Percentiles rank a stretch among this genome's conserved stretches.
These are phyloP conservation scores for Westerdykella ornata DNA, from an alignment of 2,329 filamentous ascomycete species.

Conservation along the genomic window DNA sequence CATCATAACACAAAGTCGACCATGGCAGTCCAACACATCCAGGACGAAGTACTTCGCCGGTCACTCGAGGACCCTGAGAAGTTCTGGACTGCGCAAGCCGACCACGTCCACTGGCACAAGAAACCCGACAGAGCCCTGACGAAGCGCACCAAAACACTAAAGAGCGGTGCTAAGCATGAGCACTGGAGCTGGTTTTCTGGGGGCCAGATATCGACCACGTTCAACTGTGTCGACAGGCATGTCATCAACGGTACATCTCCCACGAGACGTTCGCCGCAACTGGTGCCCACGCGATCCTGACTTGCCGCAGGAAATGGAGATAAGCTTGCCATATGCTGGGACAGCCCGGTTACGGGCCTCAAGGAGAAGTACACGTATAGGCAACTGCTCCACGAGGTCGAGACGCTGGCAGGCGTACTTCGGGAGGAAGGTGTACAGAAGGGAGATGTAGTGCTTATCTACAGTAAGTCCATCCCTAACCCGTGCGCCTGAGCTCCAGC, in stretches of 20 bases:
- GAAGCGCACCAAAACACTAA: constrained; percentile 56
- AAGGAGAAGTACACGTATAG: constrained; percentile 70
- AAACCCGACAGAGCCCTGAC: constrained; percentile 59
- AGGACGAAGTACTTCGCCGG: constrained; percentile 45
- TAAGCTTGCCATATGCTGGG: constrained; percentile 72
- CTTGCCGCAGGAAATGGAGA: constrained; percentile 56
- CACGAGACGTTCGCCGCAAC: constrained; percentile 25
- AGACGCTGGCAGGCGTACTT: constrained; percentile 73
- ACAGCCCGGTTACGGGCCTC: constrained; percentile 71
- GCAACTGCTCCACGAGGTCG: constrained; percentile 70
- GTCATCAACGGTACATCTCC: constrained; percentile 50
- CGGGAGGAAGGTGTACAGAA: constrained; percentile 72
- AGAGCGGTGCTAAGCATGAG: constrained; percentile 56
- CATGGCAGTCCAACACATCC: constrained; percentile 25
- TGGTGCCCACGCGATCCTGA: not conserved
- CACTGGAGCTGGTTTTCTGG: constrained; percentile 88
- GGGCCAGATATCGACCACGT: constrained; percentile 83
- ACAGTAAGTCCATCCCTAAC: constrained; percentile 54
- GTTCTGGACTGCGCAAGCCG: constrained; percentile 72
- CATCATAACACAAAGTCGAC: not conserved
- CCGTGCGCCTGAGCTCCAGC: not conserved
- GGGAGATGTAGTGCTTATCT: constrained; percentile 83
- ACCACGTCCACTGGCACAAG: constrained; percentile 73
- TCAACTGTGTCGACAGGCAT: constrained; percentile 86
- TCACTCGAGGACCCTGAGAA: constrained; percentile 63